Percentiles rank a stretch among this genome's conserved stretches.
phyloP scores from a whole-genome alignment of 2,329 filamentous ascomycete species.

The Pyricularia sp. region DNA sequence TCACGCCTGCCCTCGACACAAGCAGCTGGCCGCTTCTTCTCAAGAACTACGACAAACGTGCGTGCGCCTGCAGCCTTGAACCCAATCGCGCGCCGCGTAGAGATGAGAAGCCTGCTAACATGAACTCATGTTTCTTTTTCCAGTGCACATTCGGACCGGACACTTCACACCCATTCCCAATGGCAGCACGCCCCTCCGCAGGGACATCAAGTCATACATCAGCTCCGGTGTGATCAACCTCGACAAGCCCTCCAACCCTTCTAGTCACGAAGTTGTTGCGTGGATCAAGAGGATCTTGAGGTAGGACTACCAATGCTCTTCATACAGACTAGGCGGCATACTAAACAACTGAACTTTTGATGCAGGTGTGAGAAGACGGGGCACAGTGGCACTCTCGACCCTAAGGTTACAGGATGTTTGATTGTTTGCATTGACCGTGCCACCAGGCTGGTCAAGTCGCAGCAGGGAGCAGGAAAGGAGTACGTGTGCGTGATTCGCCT shows the following conservation, averaged over 20 bases:
- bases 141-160: slow-evolving; percentile 82
- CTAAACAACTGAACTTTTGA: not conserved
- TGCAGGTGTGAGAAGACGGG: slow-evolving; percentile 83
- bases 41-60: slow-evolving; percentile 91
- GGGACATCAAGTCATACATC: slow-evolving; percentile 94
- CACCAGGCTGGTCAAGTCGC: slow-evolving; percentile 94
- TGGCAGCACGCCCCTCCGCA: slow-evolving; percentile 80
- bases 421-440: slow-evolving; percentile 67
- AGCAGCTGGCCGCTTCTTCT: slow-evolving; percentile 86
- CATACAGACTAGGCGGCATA: not conserved
- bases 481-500: slow-evolving; percentile 93
- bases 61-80: slow-evolving; percentile 32
- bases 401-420: slow-evolving; percentile 61
- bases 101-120: slow-evolving; percentile 1
- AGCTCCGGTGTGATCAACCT: slow-evolving; percentile 97
- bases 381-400: slow-evolving; percentile 95
- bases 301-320: slow-evolving; percentile 29
- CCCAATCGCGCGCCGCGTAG: not conserved
- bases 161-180: slow-evolving; percentile 96
- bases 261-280: slow-evolving; percentile 95
- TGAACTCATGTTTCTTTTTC: slow-evolving; percentile 12
- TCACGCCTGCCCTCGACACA: slow-evolving; percentile 66
- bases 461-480: slow-evolving; percentile 98
- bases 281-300: slow-evolving; percentile 97
- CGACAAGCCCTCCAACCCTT: slow-evolving; percentile 94